Percentiles rank a stretch among this genome's conserved stretches.
These are phyloP conservation scores for Dendrobium nobile DNA, from an alignment of 106 monocot species.

Conservation along the genomic window DNA sequence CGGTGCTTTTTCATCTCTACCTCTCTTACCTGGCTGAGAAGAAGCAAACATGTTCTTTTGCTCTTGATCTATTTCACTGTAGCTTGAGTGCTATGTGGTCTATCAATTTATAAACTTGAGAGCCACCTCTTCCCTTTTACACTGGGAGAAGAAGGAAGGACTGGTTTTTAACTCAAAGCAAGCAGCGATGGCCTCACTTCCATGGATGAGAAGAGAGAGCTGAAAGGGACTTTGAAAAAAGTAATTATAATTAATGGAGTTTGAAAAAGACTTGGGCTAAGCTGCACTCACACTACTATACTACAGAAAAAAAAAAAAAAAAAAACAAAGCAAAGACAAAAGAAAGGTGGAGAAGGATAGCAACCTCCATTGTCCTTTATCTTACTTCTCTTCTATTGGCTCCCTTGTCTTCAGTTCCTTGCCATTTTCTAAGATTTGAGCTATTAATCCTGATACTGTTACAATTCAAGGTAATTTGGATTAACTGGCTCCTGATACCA, in stretches of 20 bases:
- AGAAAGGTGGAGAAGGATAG: not conserved
- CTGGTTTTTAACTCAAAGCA: slow-evolving; percentile 19
- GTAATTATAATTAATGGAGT: slow-evolving; percentile 7
- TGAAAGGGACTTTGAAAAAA: slow-evolving; percentile 16
- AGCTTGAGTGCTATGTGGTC: not conserved
- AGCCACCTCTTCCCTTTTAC: not conserved
- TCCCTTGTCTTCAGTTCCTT: not conserved
- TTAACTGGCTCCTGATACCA: not conserved
- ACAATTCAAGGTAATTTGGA: not conserved
- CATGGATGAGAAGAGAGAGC: slow-evolving; percentile 18
- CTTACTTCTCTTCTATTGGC: not conserved
- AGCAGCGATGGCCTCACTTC: slow-evolving; percentile 2
- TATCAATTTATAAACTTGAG: not conserved
- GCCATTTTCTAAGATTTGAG: slow-evolving; percentile 1
- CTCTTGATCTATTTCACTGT: not conserved
- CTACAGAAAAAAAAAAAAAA: not conserved
- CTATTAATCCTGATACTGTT: not conserved
- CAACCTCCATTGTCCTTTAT: not conserved
- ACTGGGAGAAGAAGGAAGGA: not conserved
- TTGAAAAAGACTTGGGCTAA: not conserved
- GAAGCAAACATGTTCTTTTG: not conserved
- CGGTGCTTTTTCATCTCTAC: not conserved
- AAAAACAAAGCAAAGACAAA: not conserved
- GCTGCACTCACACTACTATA: slow-evolving; percentile 4
- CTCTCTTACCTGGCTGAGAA: slow-evolving; percentile 3